phyloP scores from a whole-genome alignment of 495 filamentous ascomycete genomes.

The Chaetomium fimeti region DNA sequence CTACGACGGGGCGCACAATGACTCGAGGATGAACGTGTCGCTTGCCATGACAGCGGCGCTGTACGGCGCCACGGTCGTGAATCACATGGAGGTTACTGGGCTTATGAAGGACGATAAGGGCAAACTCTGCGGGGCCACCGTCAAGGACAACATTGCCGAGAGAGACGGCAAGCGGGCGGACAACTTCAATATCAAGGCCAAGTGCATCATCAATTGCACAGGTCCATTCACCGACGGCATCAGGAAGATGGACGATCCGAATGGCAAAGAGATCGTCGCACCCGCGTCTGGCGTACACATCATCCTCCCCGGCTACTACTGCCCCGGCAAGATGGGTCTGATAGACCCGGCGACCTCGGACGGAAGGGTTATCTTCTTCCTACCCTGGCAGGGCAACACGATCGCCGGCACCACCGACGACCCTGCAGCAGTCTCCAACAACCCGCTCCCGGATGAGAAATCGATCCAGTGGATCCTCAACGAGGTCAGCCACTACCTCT shows the following conservation, averaged over 20 bases:
- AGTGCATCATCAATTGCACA: slow-evolving; percentile 94
- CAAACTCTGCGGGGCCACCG: slow-evolving; percentile 71
- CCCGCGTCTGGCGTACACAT: slow-evolving; percentile 94
- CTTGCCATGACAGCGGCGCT: slow-evolving; percentile 93
- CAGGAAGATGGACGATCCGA: slow-evolving; percentile 78
- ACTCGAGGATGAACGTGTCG: slow-evolving; percentile 97
- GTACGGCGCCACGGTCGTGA: slow-evolving; percentile 89
- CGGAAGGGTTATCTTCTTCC: slow-evolving; percentile 97
- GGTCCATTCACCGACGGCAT: slow-evolving; percentile 94
- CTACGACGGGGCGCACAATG: slow-evolving; percentile 98
- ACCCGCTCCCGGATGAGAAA: slow-evolving; percentile 84
- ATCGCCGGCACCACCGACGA: slow-evolving; percentile 97
- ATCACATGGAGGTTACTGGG: slow-evolving; percentile 85
- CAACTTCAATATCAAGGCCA: slow-evolving; percentile 76
- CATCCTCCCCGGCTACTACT: slow-evolving; percentile 93
- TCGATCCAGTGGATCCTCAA: slow-evolving; percentile 97
- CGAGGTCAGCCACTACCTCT: slow-evolving; percentile 84
- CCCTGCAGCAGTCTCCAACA: slow-evolving; percentile 72
- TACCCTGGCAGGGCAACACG: slow-evolving; percentile 98
- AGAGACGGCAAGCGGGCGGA: slow-evolving; percentile 47
- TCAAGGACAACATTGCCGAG: slow-evolving; percentile 72
- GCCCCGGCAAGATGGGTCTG: slow-evolving; percentile 90
- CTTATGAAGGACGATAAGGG: slow-evolving; percentile 79
- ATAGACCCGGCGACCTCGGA: slow-evolving; percentile 95
- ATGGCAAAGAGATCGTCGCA: slow-evolving; percentile 80